Percentiles rank a stretch among this genome's conserved stretches.
Conservation (phyloP, 2,329 filamentous ascomycete species). For the Hypomyces perniciosus region DNA sequence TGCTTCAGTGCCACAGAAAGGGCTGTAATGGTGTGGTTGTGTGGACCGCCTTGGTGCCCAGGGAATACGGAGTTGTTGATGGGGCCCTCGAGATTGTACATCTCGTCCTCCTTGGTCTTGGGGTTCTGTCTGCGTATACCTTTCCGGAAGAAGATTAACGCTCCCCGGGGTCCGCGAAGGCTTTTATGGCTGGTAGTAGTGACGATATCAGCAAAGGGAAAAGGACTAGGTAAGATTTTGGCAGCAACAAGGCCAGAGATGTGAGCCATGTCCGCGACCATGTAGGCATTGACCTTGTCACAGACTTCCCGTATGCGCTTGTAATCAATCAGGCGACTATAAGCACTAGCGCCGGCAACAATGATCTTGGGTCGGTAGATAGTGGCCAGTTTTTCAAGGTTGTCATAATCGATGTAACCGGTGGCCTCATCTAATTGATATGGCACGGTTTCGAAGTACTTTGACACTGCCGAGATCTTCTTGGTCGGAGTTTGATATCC, state of each 20-base stretch:
- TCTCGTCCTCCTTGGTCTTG: slow-evolving; percentile 77
- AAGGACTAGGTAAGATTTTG: slow-evolving; percentile 85
- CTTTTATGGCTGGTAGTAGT: slow-evolving; percentile 99
- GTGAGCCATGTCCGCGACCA: slow-evolving; percentile 94
- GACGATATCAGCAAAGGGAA: slow-evolving; percentile 85
- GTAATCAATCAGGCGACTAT: slow-evolving; percentile 95
- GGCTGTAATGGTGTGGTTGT: slow-evolving; percentile 98
- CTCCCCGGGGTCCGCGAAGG: slow-evolving; percentile 86
- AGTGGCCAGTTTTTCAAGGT: slow-evolving; percentile 77
- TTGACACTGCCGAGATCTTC: slow-evolving; percentile 97
- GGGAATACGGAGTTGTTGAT: slow-evolving; percentile 98
- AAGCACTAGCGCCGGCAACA: slow-evolving; percentile 89
- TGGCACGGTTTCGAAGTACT: slow-evolving; percentile 97
- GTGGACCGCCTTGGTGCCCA: slow-evolving; percentile 93
- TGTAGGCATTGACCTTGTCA: slow-evolving; percentile 86
- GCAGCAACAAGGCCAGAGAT: slow-evolving; percentile 92
- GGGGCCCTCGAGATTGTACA: slow-evolving; percentile 85
- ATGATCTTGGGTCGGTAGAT: slow-evolving; percentile 95
- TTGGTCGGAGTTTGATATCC: slow-evolving; percentile 92
- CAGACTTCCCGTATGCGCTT: slow-evolving; percentile 83
- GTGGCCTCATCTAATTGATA: slow-evolving; percentile 89
- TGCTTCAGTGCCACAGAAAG: slow-evolving; percentile 93
- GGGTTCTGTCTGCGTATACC: slow-evolving; percentile 76
- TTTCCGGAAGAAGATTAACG: slow-evolving; percentile 97
- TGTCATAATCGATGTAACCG: slow-evolving; percentile 91